These are phyloP conservation scores for Pichia sp. DNA, from an alignment of 1,139 yeast genomes.

Conservation along the genomic window DNA sequence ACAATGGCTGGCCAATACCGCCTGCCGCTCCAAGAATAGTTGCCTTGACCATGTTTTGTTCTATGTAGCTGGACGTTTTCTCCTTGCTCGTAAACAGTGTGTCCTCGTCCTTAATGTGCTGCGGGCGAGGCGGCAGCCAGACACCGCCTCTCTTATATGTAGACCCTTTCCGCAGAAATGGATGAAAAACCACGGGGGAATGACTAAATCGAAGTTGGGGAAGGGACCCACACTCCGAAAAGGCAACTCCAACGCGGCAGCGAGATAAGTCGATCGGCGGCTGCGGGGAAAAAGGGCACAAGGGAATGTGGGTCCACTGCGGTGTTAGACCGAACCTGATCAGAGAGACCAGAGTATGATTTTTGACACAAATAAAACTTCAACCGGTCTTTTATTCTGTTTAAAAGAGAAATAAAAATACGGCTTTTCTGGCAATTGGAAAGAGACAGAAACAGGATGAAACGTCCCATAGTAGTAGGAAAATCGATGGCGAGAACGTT, in stretches of 20 bases:
- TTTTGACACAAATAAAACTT: no score
- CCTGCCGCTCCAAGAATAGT: slow-evolving; percentile 79
- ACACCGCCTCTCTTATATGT: not conserved
- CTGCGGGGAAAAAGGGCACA: not conserved
- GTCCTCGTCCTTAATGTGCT: no score
- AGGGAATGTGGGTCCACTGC: not conserved
- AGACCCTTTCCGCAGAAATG: not conserved
- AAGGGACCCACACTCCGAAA: not conserved
- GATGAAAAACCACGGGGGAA: not conserved
- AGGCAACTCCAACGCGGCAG: not conserved
- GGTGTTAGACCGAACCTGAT: not conserved
- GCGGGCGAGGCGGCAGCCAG: not conserved
- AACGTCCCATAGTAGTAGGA: not conserved
- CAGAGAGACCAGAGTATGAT: not conserved
- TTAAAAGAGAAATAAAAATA: not conserved
- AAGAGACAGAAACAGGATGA: not conserved
- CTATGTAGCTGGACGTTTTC: not conserved
- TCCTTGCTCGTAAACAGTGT: not conserved
- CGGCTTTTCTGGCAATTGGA: no score
- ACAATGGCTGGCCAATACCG: slow-evolving; percentile 76
- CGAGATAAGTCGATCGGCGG: not conserved
- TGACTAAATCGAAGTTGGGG: not conserved
- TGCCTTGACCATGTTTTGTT: slow-evolving; percentile 43
- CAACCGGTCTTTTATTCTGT: not conserved
- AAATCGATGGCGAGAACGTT: not conserved